Conservation (phyloP, 202 grass and related monocot genomes). For the Bolboschoenoplectus hybrid region DNA sequence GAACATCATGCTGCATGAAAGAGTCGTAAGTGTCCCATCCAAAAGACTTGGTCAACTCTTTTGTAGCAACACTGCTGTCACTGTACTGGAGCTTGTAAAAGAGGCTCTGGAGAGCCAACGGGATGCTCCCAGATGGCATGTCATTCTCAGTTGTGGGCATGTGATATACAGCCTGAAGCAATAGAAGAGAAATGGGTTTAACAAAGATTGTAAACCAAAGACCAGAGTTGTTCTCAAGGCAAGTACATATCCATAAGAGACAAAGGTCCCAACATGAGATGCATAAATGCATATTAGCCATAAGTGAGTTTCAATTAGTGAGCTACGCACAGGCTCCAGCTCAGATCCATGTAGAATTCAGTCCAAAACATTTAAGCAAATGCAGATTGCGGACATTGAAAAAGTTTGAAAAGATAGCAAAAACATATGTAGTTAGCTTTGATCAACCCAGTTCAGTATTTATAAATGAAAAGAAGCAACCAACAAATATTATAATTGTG, state of each 20-base stretch:
- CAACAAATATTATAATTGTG: background rate
- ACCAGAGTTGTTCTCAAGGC: constrained; percentile 5
- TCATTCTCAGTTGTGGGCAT: constrained; percentile 98
- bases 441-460: constrained; percentile 21
- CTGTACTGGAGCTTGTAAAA: constrained; percentile 98
- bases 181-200: constrained; percentile 17
- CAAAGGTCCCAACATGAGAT: background rate
- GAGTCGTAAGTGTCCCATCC: constrained; percentile 96
- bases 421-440: constrained; percentile 22
- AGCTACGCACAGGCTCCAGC: background rate
- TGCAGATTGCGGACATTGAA: background rate
- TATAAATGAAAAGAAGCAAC: background rate
- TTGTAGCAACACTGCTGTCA: constrained; percentile 94
- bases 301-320: background rate
- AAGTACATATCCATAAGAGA: background rate
- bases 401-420: background rate
- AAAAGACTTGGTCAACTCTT: constrained; percentile 98
- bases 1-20: constrained; percentile 97
- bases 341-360: background rate
- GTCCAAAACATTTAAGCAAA: background rate
- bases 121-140: constrained; percentile 95
- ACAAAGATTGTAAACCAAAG: constrained; percentile 8
- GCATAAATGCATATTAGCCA: background rate
- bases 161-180: constrained; percentile 88
- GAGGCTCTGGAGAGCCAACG: constrained; percentile 82